Evolutionary conservation across 2,329 filamentous ascomycete genomes (phyloP).

Genomic region (Hymenoscyphus occultus): DNA sequence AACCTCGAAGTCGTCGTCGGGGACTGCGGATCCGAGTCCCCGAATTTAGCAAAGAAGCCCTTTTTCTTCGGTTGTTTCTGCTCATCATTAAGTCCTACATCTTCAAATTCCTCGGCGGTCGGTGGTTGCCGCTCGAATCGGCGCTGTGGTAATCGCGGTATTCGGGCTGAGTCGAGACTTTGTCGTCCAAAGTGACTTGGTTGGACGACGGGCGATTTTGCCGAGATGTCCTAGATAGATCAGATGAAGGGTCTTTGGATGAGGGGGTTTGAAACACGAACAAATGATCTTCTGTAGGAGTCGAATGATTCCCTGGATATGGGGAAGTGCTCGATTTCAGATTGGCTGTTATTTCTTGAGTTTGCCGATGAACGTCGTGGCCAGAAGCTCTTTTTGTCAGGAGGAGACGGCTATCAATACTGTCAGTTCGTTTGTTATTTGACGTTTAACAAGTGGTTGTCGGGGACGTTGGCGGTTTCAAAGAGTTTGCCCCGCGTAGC

Average conservation of each 20-base stretch:
- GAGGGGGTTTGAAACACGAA: constrained; percentile 47
- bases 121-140: constrained; percentile 58
- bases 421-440: not conserved
- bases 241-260: constrained; percentile 10
- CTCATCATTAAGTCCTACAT: constrained; percentile 83
- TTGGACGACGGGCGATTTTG: constrained; percentile 69
- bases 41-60: constrained; percentile 79
- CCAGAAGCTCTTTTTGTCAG: constrained; percentile 83
- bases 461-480: not conserved
- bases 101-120: constrained; percentile 85
- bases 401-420: constrained; percentile 76
- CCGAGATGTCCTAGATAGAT: constrained; percentile 76
- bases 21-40: constrained; percentile 48
- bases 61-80: constrained; percentile 57
- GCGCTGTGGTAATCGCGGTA: constrained; percentile 57
- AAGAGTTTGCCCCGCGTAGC: not conserved
- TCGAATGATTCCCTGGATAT: constrained; percentile 97
- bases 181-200: constrained; percentile 65
- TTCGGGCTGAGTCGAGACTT: constrained; percentile 74
- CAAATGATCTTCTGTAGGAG: constrained; percentile 92
- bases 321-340: constrained; percentile 87
- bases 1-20: constrained; percentile 53
- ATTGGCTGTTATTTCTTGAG: constrained; percentile 58
- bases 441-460: not conserved
- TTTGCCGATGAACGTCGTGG: constrained; percentile 48